Evolutionary conservation across 371 early-diverging fungal genomes (phyloP).

Genomic region (Dichotomocladium elegans): DNA sequence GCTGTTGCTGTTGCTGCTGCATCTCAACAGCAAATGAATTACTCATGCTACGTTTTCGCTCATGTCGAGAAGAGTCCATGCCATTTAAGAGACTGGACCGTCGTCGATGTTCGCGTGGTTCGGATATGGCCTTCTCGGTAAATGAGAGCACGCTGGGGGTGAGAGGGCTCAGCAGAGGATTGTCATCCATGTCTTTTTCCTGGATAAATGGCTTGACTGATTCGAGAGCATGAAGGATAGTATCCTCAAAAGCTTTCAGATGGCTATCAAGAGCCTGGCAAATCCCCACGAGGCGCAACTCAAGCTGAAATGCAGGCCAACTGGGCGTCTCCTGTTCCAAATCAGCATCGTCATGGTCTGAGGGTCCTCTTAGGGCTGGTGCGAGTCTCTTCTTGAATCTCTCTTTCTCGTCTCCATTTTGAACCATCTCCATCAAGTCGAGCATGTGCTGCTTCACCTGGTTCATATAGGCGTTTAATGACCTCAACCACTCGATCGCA

Average conservation of each 20-base stretch:
- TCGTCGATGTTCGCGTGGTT: constrained; percentile 9
- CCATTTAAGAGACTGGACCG: constrained; percentile 6
- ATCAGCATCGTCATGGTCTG: constrained; percentile 11
- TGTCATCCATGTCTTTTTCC: constrained; percentile 18
- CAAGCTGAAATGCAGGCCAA: constrained; percentile 58
- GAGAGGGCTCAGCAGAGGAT: constrained; percentile 7
- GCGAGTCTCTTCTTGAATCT: neutral
- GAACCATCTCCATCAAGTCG: constrained; percentile 13
- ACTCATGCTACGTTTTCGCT: constrained; percentile 16
- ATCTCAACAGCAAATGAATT: neutral
- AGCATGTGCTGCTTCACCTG: constrained; percentile 37
- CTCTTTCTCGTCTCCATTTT: neutral
- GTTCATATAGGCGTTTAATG: constrained; percentile 47
- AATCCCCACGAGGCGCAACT: constrained; percentile 54
- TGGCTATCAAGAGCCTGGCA: constrained; percentile 40
- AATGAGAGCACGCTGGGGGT: constrained; percentile 10
- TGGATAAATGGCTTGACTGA: constrained; percentile 28
- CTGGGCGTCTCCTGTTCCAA: constrained; percentile 19
- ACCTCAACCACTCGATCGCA: constrained; percentile 46
- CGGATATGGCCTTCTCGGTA: neutral
- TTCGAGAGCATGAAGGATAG: constrained; percentile 31
- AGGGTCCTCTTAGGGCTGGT: neutral
- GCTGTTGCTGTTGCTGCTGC: neutral
- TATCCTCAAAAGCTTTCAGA: constrained; percentile 36
- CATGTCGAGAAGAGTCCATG: constrained; percentile 5